Base-by-base conservation (phyloP, 2,329 filamentous ascomycete species). In the Aspergillus hortae region DNA sequence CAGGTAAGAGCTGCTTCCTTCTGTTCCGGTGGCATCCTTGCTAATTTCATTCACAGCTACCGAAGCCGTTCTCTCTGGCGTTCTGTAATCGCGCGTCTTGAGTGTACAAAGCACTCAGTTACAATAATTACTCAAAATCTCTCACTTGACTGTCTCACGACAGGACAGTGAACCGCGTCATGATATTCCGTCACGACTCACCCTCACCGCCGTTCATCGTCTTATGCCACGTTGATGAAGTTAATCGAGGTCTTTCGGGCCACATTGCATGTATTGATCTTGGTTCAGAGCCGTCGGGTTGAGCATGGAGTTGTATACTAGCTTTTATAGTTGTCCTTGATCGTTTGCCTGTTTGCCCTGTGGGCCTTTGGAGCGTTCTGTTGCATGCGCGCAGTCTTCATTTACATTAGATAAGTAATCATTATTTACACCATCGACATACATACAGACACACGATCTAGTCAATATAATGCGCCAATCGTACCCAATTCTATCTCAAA, bases 41-140 rank as follows among this genome's bases (percentile, higher is more conserved):
- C 69, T 70, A 65, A 76, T 21, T 51, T 14, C 48, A 19, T 4
- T 30, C 44, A 3, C 62, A 79, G 89, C 89, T 60, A 92, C 89
- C 53, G 89, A 92, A 73, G 88, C 88, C 48, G 79, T 92, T 56
- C 77, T 92, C 48, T 89, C 88, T 44, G 89, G 89, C 46, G 86
- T 90, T 67, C 74, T 92, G 62, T 92, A 59, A 72, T 59, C 30
- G 9, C 27, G 7, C 27, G 27, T 30, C 7, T 30, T 10, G 27
- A 30, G 27, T 30, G 27, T 30, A 30, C 27, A 30, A 9, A 9
- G 10, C 6, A 30, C 27, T 9, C 3, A 30, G 3, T 11, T 30
- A 30, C 27, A 30, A 3, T 30, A 30, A 30, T 30, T 10, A 30
- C 27, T 30, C 10, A 30, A 4, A 30, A 23, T 30, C 27, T 30